These are phyloP conservation scores for Wickerhamomyces silvicola DNA, from an alignment of 805 yeast species.

Conservation along the genomic window DNA sequence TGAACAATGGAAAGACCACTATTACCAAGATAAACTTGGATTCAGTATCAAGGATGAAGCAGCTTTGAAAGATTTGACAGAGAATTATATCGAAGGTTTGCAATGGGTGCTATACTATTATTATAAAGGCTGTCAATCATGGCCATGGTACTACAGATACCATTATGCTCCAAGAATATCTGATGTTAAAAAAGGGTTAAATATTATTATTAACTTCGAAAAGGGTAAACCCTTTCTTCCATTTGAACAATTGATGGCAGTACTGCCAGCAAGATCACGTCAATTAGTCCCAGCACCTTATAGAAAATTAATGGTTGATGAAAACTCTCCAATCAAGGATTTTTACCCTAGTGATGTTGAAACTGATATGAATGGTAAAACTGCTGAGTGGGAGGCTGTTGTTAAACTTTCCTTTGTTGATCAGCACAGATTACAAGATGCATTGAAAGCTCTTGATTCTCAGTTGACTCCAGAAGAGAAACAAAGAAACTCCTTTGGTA, in stretches of 20 bases:
- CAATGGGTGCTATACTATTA: slow-evolving; percentile 96
- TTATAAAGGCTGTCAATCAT: slow-evolving; percentile 84
- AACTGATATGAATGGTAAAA: slow-evolving; percentile 88
- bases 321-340: slow-evolving; percentile 78
- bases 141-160: slow-evolving; percentile 91
- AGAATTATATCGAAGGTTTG: slow-evolving; percentile 85
- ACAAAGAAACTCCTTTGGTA: slow-evolving; percentile 68
- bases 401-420: slow-evolving; percentile 91
- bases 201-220: slow-evolving; percentile 55
- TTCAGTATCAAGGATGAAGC: slow-evolving; percentile 56
- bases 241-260: slow-evolving; percentile 96
- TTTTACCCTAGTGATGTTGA: slow-evolving; percentile 87
- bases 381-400: slow-evolving; percentile 97
- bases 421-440: slow-evolving; percentile 62
- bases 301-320: slow-evolving; percentile 80
- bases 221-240: slow-evolving; percentile 81
- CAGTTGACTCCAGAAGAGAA: slow-evolving; percentile 65
- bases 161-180: slow-evolving; percentile 95
- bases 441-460: slow-evolving; percentile 60
- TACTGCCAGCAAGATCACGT: slow-evolving; percentile 87
- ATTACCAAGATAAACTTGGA: slow-evolving; percentile 74
- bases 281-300: slow-evolving; percentile 70
- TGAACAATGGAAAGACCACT: slow-evolving; percentile 75
- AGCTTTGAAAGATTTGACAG: slow-evolving; percentile 54
- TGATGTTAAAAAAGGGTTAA: slow-evolving; percentile 70